These are phyloP conservation scores for Ustilago shanxiensis DNA, from an alignment of 1,284 basidiomycete species.

Conservation along the genomic window DNA sequence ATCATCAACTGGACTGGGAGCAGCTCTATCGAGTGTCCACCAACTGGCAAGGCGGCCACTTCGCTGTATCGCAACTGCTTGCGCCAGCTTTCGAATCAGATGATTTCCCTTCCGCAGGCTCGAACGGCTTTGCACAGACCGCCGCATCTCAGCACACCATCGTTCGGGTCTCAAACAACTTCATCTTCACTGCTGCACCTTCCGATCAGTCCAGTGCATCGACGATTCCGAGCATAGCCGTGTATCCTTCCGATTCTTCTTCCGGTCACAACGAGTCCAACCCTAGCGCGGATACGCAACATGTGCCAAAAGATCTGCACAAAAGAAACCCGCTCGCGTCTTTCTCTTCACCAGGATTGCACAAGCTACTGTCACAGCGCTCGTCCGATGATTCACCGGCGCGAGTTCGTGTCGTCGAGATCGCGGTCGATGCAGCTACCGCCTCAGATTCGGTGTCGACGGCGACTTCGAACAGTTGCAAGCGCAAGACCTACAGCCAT, in stretches of 20 bases:
- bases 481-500: slow-evolving; percentile 9
- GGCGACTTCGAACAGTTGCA: background rate
- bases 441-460: background rate
- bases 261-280: background rate
- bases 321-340: slow-evolving; percentile 4
- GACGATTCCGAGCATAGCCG: slow-evolving; percentile 11
- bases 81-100: background rate
- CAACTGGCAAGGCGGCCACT: slow-evolving; percentile 52
- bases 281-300: background rate
- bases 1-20: slow-evolving; percentile 47
- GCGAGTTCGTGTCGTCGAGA: slow-evolving; percentile 24
- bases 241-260: slow-evolving; percentile 18
- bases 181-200: slow-evolving; percentile 32
- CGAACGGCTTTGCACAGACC: background rate
- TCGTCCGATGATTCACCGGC: background rate
- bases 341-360: slow-evolving; percentile 21
- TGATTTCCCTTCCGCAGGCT: background rate
- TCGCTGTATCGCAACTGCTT: slow-evolving; percentile 36
- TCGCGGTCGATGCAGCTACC: slow-evolving; percentile 28
- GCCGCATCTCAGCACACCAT: slow-evolving; percentile 16
- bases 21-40: slow-evolving; percentile 43
- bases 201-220: background rate
- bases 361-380: background rate
- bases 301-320: slow-evolving; percentile 21
- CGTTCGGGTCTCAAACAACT: slow-evolving; percentile 32